phyloP scores from a whole-genome alignment of 148 eudicot genomes.

The Bassia scoparia region DNA sequence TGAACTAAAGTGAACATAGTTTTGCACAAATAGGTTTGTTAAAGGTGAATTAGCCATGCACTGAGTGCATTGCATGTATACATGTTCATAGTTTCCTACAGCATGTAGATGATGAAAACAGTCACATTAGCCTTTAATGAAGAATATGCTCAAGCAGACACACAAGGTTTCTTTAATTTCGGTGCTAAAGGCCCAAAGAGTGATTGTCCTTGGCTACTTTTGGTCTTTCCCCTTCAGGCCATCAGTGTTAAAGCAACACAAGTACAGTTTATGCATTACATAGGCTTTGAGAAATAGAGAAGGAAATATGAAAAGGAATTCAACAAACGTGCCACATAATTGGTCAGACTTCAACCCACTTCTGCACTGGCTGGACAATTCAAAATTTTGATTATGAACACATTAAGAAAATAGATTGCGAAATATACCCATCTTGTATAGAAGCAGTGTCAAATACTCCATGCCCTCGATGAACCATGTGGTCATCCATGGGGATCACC shows the following conservation, averaged over 20 bases:
- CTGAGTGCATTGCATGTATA: neutral
- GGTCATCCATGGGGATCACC: conserved; percentile 91
- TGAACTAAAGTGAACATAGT: too few relatives aligned
- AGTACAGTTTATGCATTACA: neutral
- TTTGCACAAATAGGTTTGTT: too few relatives aligned
- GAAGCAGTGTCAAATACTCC: conserved; percentile 85
- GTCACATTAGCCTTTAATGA: neutral
- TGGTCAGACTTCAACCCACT: neutral
- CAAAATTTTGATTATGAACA: neutral
- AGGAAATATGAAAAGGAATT: too few relatives aligned
- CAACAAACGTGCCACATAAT: neutral
- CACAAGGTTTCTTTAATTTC: neutral
- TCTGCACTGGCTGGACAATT: neutral
- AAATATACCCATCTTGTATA: conserved; percentile 56
- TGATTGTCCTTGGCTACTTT: too few relatives aligned
- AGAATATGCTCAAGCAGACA: neutral
- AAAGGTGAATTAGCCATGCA: neutral
- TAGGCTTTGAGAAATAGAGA: too few relatives aligned
- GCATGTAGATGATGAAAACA: neutral
- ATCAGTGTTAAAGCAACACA: too few relatives aligned
- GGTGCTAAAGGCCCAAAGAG: too few relatives aligned
- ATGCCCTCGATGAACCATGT: conserved; percentile 97
- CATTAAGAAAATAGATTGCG: neutral
- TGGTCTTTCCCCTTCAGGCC: too few relatives aligned
- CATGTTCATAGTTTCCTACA: neutral